These are phyloP conservation scores for Turritis glabra DNA, from an alignment of 345 rosid species.

Conservation along the genomic window DNA sequence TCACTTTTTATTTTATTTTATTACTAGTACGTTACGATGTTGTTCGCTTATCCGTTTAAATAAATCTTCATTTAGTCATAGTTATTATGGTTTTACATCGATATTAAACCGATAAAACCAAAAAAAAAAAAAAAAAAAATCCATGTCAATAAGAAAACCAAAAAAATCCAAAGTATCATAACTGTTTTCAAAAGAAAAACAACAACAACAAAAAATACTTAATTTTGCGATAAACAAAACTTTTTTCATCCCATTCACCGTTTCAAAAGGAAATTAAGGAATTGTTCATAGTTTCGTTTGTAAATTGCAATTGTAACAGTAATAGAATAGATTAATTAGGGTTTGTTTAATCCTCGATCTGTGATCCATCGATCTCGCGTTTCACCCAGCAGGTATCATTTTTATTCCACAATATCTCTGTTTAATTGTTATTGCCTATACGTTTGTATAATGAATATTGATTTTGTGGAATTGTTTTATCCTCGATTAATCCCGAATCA, in stretches of 20 bases:
- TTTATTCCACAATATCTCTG: not conserved
- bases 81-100: not conserved
- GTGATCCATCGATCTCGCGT: slow-evolving; percentile 7
- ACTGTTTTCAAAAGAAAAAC: not conserved
- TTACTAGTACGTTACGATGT: not conserved
- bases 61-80: not conserved
- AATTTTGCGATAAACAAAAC: not conserved
- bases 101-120: not conserved
- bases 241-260: not conserved
- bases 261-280: not conserved
- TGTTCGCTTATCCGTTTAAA: not conserved
- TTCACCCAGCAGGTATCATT: slow-evolving; percentile 26
- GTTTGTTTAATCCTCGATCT: not conserved
- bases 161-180: not conserved
- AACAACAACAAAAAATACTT: not conserved
- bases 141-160: not conserved
- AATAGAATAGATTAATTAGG: not conserved
- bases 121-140: not conserved
- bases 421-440: not conserved
- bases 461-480: not conserved
- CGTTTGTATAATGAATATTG: not conserved
- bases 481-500: not conserved
- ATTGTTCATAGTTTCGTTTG: not conserved
- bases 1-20: not conserved
- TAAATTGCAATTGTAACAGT: slow-evolving; percentile 4